Conservation (phyloP, 2,329 filamentous ascomycete genomes). For the Penicillium brevicompactum region DNA sequence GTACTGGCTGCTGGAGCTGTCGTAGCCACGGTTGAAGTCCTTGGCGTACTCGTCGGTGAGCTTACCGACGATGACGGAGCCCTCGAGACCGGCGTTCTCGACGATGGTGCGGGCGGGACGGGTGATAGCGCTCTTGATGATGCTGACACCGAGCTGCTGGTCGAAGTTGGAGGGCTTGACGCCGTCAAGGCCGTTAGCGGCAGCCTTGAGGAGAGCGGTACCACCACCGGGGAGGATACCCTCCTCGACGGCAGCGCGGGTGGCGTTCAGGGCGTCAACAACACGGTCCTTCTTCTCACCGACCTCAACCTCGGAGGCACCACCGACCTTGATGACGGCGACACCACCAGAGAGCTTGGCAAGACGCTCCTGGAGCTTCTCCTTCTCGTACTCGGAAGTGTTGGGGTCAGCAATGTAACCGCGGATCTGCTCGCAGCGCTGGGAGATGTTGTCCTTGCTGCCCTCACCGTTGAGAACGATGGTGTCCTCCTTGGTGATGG, state of each 20-base stretch:
- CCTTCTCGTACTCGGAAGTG: constrained; percentile 99
- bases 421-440: constrained; percentile 98
- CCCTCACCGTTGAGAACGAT: constrained; percentile 98
- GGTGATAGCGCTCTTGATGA: constrained; percentile 97
- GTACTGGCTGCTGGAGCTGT: constrained; percentile 96
- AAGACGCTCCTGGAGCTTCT: constrained; percentile 99
- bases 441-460: constrained; percentile 86
- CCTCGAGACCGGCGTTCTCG: constrained; percentile 95
- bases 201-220: constrained; percentile 96
- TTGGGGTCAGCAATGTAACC: constrained; percentile 91
- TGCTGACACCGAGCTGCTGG: constrained; percentile 96
- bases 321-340: constrained; percentile 98
- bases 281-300: constrained; percentile 99
- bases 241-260: constrained; percentile 96
- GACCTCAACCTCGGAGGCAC: constrained; percentile 96
- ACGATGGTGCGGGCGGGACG: constrained; percentile 92
- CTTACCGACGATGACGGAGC: constrained; percentile 96
- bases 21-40: constrained; percentile 98
- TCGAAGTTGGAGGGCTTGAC: constrained; percentile 95
- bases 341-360: constrained; percentile 99
- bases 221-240: constrained; percentile 98
- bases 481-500: constrained; percentile 99
- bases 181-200: constrained; percentile 78
- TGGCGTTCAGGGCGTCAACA: constrained; percentile 96
- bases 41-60: constrained; percentile 86